These are phyloP conservation scores for Penicillium lagena DNA, from an alignment of 495 filamentous ascomycete genomes.

Conservation along the genomic window DNA sequence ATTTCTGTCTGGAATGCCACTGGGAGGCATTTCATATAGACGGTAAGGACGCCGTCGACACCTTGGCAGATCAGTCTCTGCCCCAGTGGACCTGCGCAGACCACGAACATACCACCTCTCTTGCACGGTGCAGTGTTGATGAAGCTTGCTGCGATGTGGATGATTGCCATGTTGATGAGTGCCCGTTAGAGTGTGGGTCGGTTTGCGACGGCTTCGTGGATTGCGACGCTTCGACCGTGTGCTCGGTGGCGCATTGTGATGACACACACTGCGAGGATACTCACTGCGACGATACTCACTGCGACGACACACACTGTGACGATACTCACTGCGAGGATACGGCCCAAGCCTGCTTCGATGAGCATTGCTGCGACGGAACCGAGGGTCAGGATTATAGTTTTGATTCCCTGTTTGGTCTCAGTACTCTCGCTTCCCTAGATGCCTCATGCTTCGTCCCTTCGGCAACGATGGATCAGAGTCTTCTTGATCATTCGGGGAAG, in stretches of 20 bases:
- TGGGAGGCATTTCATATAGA: slow-evolving; percentile 38
- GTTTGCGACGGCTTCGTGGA: slow-evolving; percentile 41
- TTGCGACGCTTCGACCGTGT: slow-evolving; percentile 34
- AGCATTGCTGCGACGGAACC: slow-evolving; percentile 28
- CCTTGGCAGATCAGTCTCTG: slow-evolving; percentile 10
- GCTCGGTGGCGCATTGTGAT: slow-evolving; percentile 34
- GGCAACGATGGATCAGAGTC: slow-evolving; percentile 9
- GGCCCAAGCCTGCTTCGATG: slow-evolving; percentile 36
- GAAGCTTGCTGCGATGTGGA: slow-evolving; percentile 40
- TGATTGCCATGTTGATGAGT: slow-evolving; percentile 37
- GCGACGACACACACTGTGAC: slow-evolving; percentile 13
- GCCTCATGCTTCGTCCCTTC: slow-evolving; percentile 21
- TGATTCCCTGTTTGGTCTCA: slow-evolving; percentile 31
- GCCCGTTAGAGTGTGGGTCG: slow-evolving; percentile 33
- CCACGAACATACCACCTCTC: slow-evolving; percentile 21
- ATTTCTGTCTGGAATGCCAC: slow-evolving; percentile 39
- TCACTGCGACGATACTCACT: slow-evolving; percentile 23
- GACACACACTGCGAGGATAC: slow-evolving; percentile 19
- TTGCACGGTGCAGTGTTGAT: slow-evolving; percentile 23
- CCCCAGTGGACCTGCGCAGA: slow-evolving; percentile 28
- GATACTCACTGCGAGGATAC: slow-evolving; percentile 20
- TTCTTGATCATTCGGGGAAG: slow-evolving; percentile 16
- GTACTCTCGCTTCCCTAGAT: slow-evolving; percentile 24
- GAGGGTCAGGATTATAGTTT: slow-evolving; percentile 22
- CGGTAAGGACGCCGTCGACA: slow-evolving; percentile 18